These are phyloP conservation scores for Haematococcus sp. DNA, from an alignment of 139 green algal species.

Conservation along the genomic window DNA sequence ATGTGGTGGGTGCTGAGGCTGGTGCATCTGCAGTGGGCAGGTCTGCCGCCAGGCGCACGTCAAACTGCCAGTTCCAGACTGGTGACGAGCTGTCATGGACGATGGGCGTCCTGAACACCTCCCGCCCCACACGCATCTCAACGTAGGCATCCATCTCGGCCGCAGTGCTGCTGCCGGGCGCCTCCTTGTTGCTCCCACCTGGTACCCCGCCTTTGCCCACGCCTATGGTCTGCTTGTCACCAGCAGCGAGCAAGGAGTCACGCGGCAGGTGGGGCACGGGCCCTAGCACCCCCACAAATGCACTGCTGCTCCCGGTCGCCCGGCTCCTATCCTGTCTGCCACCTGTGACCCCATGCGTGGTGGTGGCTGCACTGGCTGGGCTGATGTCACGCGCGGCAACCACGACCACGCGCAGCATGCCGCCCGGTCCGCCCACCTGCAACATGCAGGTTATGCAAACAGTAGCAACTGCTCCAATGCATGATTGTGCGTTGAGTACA, in stretches of 20 bases:
- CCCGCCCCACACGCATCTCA: constrained; percentile 31
- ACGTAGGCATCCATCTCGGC: constrained; percentile 12
- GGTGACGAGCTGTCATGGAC: constrained; percentile 22
- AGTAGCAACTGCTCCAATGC: too few relatives aligned
- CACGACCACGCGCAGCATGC: constrained; percentile 20
- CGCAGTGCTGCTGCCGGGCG: neutral
- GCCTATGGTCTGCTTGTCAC: neutral
- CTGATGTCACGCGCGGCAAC: constrained; percentile 25
- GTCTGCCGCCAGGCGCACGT: constrained; percentile 9
- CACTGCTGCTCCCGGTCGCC: neutral
- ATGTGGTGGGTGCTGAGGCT: too few relatives aligned
- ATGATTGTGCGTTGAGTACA: too few relatives aligned
- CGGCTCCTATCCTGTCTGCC: neutral
- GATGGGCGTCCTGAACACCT: constrained; percentile 37
- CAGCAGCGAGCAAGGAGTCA: neutral
- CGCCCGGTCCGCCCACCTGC: constrained; percentile 28
- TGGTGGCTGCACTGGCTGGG: neutral
- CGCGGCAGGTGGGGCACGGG: neutral
- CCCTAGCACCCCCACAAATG: neutral
- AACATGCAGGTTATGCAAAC: neutral
- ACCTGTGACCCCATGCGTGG: too few relatives aligned
- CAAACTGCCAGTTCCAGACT: constrained; percentile 40
- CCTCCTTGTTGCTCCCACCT: neutral
- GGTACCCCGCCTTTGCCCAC: neutral
- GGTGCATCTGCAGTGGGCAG: too few relatives aligned